A percentile compares a stretch with the other conserved stretches of the same genome.
These are phyloP conservation scores for Russula lepida DNA, from an alignment of 768 basidiomycete genomes.

Conservation along the genomic window DNA sequence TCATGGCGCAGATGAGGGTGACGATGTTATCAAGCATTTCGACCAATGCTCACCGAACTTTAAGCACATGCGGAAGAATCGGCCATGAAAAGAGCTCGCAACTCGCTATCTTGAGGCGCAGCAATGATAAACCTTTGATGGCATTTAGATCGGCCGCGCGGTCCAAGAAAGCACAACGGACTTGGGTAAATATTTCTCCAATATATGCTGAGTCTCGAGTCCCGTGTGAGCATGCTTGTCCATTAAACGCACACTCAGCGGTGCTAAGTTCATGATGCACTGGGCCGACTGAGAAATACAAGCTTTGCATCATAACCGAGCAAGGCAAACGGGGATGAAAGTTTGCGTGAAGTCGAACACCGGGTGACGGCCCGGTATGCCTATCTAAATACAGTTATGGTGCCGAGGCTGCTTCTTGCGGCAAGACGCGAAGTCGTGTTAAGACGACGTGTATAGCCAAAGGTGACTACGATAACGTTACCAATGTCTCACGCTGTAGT, in stretches of 20 bases:
- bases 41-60: slow-evolving; percentile 74
- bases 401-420: too few relatives aligned
- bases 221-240: background rate
- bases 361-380: too few relatives aligned
- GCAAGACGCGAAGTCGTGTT: too few relatives aligned
- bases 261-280: slow-evolving; percentile 65
- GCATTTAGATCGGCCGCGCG: background rate
- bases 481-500: background rate
- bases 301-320: slow-evolving; percentile 85
- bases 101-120: slow-evolving; percentile 1
- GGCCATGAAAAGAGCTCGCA: too few relatives aligned
- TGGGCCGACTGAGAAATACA: slow-evolving; percentile 74
- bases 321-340: slow-evolving; percentile 68
- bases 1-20: slow-evolving; percentile 66
- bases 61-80: background rate
- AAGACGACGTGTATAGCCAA: too few relatives aligned
- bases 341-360: too few relatives aligned
- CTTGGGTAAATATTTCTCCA: slow-evolving; percentile 78
- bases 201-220: slow-evolving; percentile 49
- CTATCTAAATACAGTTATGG: too few relatives aligned
- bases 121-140: slow-evolving; percentile 52
- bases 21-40: slow-evolving; percentile 82
- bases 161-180: background rate
- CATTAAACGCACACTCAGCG: slow-evolving; percentile 51
- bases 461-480: background rate